A percentile compares a stretch with the other conserved stretches of the same genome.
These are phyloP conservation scores for Candida gigantensis DNA, from an alignment of 1,139 yeast species.

Conservation along the genomic window DNA sequence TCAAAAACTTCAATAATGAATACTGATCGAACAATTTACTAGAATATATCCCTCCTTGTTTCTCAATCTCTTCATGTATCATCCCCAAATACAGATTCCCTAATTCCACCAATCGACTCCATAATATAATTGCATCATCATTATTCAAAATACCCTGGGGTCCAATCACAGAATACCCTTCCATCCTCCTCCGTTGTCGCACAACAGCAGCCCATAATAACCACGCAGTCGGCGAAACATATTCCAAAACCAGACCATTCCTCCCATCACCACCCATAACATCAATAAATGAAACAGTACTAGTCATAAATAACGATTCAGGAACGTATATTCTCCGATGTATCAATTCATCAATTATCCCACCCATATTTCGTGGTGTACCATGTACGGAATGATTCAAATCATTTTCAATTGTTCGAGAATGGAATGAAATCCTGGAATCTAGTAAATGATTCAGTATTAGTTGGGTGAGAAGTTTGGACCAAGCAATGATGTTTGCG, in stretches of 20 bases:
- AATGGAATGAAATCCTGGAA: constrained; percentile 21
- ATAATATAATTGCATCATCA: constrained; percentile 29
- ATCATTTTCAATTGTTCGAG: no score
- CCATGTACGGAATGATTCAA: constrained; percentile 33
- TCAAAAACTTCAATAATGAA: constrained; percentile 19
- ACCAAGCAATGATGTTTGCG: constrained; percentile 73
- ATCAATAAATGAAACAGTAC: neutral
- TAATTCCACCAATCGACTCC: constrained; percentile 22
- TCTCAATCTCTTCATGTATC: constrained; percentile 11
- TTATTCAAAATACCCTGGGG: constrained; percentile 18
- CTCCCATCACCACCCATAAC: no score
- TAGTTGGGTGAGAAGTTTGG: constrained; percentile 19
- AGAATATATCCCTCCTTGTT: constrained; percentile 22
- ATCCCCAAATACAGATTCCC: constrained; percentile 17
- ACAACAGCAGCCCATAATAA: constrained; percentile 20
- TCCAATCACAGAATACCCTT: constrained; percentile 11
- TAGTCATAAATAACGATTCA: constrained; percentile 18
- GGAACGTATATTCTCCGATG: constrained; percentile 25
- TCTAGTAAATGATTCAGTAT: constrained; percentile 12
- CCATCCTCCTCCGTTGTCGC: neutral
- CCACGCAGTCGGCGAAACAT: constrained; percentile 26
- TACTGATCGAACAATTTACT: constrained; percentile 22
- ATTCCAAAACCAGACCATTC: constrained; percentile 11
- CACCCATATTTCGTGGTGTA: constrained; percentile 26
- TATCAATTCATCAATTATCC: constrained; percentile 29